Evolutionary conservation across 2,329 filamentous ascomycete species (phyloP), one percentile per base, ranked within the genome.

Genomic region (Dothistroma septosporum): DNA sequence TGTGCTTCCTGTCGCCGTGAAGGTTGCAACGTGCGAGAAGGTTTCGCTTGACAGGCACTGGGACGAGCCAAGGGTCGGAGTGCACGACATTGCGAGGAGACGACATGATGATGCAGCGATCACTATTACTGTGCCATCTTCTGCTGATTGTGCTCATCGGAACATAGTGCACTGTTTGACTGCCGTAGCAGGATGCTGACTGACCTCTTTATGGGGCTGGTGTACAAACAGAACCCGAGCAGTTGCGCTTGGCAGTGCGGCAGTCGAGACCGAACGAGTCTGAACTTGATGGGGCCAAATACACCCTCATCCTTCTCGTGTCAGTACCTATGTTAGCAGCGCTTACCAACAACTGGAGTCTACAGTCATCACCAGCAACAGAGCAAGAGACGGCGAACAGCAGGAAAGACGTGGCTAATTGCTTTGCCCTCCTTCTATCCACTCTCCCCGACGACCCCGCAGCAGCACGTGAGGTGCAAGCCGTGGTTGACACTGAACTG

Each of bases 401-500:
- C 7, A 37, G 10, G 33, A 9, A 37, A 11, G 3, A 11, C 33
- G 4, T 44, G 14, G 41, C 9, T 44, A n/a, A n/a, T 44, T 44
- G 41, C 41, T 41, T 28, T 28, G 14, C 41, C 41, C 9, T 44
- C 41, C 14, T 44, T 28, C 48, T 52, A 12, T 10, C 52, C 50
- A 53, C 50, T 7, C 28, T 53, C n/a, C 28, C 14, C 33, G 10
- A 37, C 37, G 54, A 48, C 54, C 54, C 54, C 54, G 41, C 54
- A 57, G 14, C 41, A 9, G 41, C 54, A 48, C 54, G 28, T 57
- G 41, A 57, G 37, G 19, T n/a, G 53, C 21, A 10, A 33, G 49
- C 49, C 33, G 49, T 53, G 28, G 28, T 11, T 53, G 28, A n/a
- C 33, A 37, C 14, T 11, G 10, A 11, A 3, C 14, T 37, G 33